Conservation (phyloP, 495 filamentous ascomycete genomes). For the Aspergillus nidulans region DNA sequence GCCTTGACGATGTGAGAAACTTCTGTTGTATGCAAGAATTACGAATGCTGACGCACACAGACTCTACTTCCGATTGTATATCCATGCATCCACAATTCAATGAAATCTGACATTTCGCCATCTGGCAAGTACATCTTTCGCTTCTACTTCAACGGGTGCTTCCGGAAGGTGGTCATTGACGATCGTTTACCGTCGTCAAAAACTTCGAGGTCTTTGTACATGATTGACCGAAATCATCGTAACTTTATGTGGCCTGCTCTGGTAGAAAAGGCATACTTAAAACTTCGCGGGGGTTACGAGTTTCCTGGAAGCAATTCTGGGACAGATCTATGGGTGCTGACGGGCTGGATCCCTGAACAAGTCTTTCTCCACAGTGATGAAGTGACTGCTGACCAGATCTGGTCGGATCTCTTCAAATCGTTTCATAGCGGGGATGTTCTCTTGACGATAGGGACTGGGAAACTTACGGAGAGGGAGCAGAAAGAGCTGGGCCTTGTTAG, state of each 20-base stretch:
- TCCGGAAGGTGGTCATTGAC: constrained; percentile 81
- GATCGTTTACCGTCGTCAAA: constrained; percentile 83
- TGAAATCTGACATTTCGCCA: constrained; percentile 55
- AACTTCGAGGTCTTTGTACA: constrained; percentile 67
- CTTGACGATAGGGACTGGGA: constrained; percentile 85
- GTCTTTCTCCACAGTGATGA: constrained; percentile 84
- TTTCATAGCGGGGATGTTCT: constrained; percentile 79
- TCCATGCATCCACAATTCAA: constrained; percentile 58
- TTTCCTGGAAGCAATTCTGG: constrained; percentile 98
- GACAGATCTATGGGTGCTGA: constrained; percentile 85
- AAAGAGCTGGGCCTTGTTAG: constrained; percentile 73
- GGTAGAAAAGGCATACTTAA: constrained; percentile 96
- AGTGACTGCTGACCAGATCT: constrained; percentile 65
- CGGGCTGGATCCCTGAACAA: constrained; percentile 96
- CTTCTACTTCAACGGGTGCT: constrained; percentile 93
- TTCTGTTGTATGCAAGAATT: not conserved
- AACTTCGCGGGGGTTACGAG: constrained; percentile 92
- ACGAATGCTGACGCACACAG: constrained; percentile 39
- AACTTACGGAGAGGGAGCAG: constrained; percentile 68
- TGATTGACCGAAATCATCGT: constrained; percentile 81
- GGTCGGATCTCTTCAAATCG: constrained; percentile 69
- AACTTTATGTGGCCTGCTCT: constrained; percentile 84
- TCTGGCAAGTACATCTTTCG: constrained; percentile 89
- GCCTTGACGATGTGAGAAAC: constrained; percentile 51
- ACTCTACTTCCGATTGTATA: constrained; percentile 65